Conservation (phyloP, 139 green algal genomes). For the Chlorella vulgaris region DNA sequence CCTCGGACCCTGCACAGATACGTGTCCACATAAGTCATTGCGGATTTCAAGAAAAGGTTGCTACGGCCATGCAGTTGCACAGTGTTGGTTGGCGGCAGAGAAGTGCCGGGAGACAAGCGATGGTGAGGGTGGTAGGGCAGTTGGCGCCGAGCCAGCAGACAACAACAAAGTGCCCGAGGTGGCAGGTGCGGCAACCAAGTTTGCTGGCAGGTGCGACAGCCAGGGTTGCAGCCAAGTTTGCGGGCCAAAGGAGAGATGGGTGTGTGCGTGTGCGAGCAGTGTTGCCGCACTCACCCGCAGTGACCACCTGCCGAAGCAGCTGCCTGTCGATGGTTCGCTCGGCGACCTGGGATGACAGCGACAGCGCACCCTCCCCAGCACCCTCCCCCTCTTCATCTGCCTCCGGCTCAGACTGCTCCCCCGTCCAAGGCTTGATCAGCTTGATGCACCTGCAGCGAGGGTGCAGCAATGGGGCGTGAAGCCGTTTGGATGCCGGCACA, state of each 20-base stretch:
- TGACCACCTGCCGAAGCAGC: conserved; percentile 10
- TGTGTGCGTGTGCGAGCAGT: too few relatives aligned
- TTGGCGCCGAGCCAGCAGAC: too few relatives aligned
- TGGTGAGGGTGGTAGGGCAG: too few relatives aligned
- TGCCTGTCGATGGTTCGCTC: conserved; percentile 42
- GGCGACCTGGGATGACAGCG: conserved; percentile 24
- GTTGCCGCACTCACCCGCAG: background rate
- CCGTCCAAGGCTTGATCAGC: conserved; percentile 31
- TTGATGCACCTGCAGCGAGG: conserved; percentile 23
- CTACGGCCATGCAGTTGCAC: background rate
- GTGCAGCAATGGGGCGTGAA: too few relatives aligned
- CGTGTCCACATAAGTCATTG: background rate
- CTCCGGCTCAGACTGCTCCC: background rate
- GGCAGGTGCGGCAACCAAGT: background rate
- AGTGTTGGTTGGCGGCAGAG: background rate
- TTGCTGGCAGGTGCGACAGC: background rate
- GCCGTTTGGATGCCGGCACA: too few relatives aligned
- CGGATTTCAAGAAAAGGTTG: background rate
- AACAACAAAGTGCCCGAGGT: too few relatives aligned
- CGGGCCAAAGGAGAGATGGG: background rate
- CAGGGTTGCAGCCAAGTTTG: background rate
- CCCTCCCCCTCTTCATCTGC: background rate
- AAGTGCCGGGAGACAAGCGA: background rate
- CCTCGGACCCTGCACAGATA: background rate
- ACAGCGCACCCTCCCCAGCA: background rate